A percentile compares a stretch with the other conserved stretches of the same genome.
Evolutionary conservation across 2,329 filamentous ascomycete species (phyloP).

Genomic region (Thelonectria rubi): DNA sequence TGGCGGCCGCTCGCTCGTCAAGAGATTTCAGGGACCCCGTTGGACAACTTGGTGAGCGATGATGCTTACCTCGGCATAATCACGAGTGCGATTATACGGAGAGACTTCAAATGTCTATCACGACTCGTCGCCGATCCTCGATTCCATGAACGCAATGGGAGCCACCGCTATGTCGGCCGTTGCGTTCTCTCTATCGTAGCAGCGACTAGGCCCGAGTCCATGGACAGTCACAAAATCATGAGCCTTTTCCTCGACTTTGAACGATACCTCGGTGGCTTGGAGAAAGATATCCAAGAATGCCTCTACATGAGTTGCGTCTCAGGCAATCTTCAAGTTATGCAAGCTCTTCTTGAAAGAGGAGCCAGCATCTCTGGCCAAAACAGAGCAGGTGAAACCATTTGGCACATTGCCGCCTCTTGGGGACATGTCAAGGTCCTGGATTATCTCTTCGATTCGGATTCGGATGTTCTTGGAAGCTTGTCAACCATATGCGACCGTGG

Average conservation of each 20-base stretch:
- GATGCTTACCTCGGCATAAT: too few relatives aligned
- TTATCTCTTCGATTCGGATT: background rate
- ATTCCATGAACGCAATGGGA: too few relatives aligned
- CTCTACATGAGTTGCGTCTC: background rate
- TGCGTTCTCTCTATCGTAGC: too few relatives aligned
- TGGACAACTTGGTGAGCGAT: too few relatives aligned
- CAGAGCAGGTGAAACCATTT: background rate
- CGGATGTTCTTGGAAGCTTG: background rate
- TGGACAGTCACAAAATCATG: background rate
- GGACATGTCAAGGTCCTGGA: background rate
- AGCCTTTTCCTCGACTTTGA: background rate
- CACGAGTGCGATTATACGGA: too few relatives aligned
- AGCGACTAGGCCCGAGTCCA: too few relatives aligned
- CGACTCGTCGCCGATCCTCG: too few relatives aligned
- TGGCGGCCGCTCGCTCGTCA: too few relatives aligned
- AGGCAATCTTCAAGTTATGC: background rate
- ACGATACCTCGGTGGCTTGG: background rate
- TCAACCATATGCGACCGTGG: background rate
- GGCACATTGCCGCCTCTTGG: background rate
- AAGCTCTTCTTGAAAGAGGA: background rate
- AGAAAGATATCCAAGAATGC: background rate
- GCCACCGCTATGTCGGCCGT: too few relatives aligned
- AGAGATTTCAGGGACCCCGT: too few relatives aligned
- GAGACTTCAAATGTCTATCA: too few relatives aligned
- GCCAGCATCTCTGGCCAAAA: background rate